Percentiles rank a stretch among this genome's conserved stretches.
These are phyloP conservation scores for Apiospora sp. DNA, from an alignment of 2,329 filamentous ascomycete genomes.

Conservation along the genomic window DNA sequence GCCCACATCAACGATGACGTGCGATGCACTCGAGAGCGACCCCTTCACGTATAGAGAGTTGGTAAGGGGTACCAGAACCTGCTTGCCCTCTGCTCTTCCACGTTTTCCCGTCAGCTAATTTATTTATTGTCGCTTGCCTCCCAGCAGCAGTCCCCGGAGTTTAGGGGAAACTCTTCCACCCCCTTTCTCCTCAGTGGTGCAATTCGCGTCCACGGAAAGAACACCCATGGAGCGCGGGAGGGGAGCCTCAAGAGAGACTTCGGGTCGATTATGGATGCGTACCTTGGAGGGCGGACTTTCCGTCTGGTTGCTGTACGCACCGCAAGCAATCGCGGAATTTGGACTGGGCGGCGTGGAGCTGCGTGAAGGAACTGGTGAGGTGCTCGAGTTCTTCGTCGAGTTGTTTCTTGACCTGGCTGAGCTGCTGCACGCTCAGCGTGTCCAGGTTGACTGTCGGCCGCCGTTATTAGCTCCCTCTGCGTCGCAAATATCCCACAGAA, in stretches of 20 bases:
- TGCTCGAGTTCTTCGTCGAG: conserved; percentile 96
- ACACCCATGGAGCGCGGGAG: background rate
- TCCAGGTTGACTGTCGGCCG: conserved; percentile 66
- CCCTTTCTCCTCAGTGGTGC: too few relatives aligned
- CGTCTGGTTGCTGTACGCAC: conserved; percentile 67
- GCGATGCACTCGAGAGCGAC: conserved; percentile 74
- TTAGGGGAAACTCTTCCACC: too few relatives aligned
- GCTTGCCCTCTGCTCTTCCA: conserved; percentile 51
- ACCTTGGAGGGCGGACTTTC: conserved; percentile 50
- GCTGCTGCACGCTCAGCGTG: conserved; percentile 82
- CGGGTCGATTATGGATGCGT: conserved; percentile 27
- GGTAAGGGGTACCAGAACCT: conserved; percentile 90
- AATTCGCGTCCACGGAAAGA: background rate
- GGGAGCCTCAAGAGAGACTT: background rate
- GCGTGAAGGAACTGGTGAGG: conserved; percentile 87
- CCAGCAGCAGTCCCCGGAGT: background rate
- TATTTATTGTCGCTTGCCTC: background rate
- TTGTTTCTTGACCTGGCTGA: conserved; percentile 92
- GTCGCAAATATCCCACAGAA: background rate
- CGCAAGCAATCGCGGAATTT: conserved; percentile 92
- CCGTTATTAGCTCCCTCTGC: background rate
- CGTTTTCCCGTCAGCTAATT: conserved; percentile 6
- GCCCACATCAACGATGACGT: conserved; percentile 89
- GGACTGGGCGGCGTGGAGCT: conserved; percentile 86
- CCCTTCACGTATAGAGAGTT: conserved; percentile 95